These are phyloP conservation scores for Otatea glauca DNA, from an alignment of 176 grass and related monocot genomes.

Conservation along the genomic window DNA sequence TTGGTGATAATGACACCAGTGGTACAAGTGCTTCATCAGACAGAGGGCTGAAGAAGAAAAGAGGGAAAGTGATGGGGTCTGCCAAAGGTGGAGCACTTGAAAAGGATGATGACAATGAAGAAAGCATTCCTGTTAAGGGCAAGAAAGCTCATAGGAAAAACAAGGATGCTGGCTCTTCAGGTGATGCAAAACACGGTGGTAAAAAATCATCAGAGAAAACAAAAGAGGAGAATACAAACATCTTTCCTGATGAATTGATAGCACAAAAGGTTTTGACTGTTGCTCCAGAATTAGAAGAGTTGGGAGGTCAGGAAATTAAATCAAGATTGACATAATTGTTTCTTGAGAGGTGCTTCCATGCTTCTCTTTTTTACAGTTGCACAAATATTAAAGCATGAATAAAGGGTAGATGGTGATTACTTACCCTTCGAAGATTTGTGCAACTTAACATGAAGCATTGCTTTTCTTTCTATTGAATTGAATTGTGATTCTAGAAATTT, in stretches of 20 bases:
- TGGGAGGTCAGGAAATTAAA: constrained; percentile 68
- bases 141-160: constrained; percentile 90
- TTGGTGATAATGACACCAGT: constrained; percentile 59
- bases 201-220: constrained; percentile 78
- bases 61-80: constrained; percentile 67
- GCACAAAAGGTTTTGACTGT: constrained; percentile 73
- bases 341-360: too few relatives aligned
- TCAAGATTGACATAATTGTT: constrained; percentile 34
- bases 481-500: constrained; percentile 26
- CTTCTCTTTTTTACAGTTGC: too few relatives aligned
- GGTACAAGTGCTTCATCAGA: constrained; percentile 67
- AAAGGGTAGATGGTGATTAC: too few relatives aligned
- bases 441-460: too few relatives aligned
- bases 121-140: constrained; percentile 76
- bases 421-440: too few relatives aligned
- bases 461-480: constrained; percentile 17
- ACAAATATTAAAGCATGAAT: too few relatives aligned
- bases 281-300: constrained; percentile 80
- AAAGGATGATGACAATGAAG: constrained; percentile 76
- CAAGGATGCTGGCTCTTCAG: constrained; percentile 70
- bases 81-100: constrained; percentile 61
- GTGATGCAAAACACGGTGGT: constrained; percentile 54
- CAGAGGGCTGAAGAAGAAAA: constrained; percentile 87
- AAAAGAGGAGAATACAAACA: constrained; percentile 70
- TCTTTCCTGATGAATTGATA: constrained; percentile 83